phyloP scores from a whole-genome alignment of 2,329 filamentous ascomycete genomes.

The Nemania serpens region DNA sequence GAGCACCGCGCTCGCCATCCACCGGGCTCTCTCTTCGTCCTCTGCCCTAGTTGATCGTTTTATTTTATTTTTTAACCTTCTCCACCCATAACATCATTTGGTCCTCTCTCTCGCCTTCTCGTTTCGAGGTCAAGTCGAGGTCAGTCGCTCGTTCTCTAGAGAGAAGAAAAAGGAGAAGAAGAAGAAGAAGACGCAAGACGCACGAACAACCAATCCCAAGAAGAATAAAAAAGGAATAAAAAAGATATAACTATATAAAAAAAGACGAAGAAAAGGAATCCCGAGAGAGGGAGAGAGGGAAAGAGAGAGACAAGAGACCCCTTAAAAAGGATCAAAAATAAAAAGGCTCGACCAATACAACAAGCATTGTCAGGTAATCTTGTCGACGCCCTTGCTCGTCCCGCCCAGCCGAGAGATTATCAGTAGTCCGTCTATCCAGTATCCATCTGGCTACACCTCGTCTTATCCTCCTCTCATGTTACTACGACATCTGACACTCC shows the following conservation, averaged over 20 bases:
- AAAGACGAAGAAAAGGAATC: background rate
- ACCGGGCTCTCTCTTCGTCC: background rate
- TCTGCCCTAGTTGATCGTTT: background rate
- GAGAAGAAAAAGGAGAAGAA: background rate
- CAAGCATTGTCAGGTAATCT: conserved; percentile 10
- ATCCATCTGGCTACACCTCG: too few species aligned
- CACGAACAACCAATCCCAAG: too few species aligned
- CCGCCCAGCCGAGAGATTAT: conserved; percentile 9
- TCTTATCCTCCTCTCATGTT: background rate
- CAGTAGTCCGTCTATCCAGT: background rate
- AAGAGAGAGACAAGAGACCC: background rate
- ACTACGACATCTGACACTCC: conserved; percentile 14
- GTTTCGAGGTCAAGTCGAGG: conserved; percentile 16
- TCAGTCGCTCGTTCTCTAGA: conserved; percentile 19
- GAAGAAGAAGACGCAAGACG: background rate
- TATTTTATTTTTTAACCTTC: conserved; percentile 13
- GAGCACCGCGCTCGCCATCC: too few species aligned
- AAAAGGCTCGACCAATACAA: background rate
- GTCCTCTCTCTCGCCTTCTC: conserved; percentile 8
- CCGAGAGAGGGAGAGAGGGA: background rate
- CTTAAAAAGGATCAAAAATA: background rate
- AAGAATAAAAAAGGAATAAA: background rate
- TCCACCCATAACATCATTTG: background rate
- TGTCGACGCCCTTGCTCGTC: conserved; percentile 12
- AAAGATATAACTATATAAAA: too few species aligned